Conservation (phyloP, 1,139 yeast genomes). For the Suzukiozyma palmioleophila region DNA sequence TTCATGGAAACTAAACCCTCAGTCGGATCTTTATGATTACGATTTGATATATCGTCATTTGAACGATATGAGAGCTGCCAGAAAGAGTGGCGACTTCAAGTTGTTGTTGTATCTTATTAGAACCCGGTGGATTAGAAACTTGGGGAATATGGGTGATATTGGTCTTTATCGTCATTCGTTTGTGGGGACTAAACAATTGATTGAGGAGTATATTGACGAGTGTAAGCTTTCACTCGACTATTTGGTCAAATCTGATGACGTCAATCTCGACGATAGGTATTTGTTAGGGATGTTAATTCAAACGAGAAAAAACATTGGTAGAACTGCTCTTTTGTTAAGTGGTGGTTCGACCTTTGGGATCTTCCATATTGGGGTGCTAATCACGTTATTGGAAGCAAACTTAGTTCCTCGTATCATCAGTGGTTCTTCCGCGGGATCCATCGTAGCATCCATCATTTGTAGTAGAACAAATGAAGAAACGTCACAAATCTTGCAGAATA, state of each 20-base stretch:
- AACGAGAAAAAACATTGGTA: constrained; percentile 85
- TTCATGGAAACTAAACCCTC: constrained; percentile 63
- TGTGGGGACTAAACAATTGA: constrained; percentile 79
- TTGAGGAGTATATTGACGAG: constrained; percentile 79
- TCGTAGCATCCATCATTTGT: constrained; percentile 84
- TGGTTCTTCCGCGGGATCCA: constrained; percentile 96
- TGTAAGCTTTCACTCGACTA: constrained; percentile 62
- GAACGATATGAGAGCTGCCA: constrained; percentile 55
- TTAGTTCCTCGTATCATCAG: constrained; percentile 85
- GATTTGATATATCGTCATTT: constrained; percentile 52
- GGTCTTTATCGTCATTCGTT: constrained; percentile 72
- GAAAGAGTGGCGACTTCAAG: constrained; percentile 54
- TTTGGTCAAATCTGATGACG: constrained; percentile 36
- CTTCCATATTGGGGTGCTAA: constrained; percentile 86
- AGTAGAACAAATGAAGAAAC: constrained; percentile 77
- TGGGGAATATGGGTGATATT: constrained; percentile 85
- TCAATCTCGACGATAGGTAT: constrained; percentile 61
- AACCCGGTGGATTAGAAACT: constrained; percentile 79
- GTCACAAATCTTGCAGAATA: constrained; percentile 46
- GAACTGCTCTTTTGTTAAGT: constrained; percentile 86
- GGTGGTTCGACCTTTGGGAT: constrained; percentile 97
- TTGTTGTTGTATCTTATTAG: constrained; percentile 68
- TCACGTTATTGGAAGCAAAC: constrained; percentile 69
- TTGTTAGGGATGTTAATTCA: constrained; percentile 77
- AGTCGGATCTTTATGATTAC: constrained; percentile 68